These are phyloP conservation scores for Dactylellina sp. DNA, from an alignment of 2,329 filamentous ascomycete species.

Conservation along the genomic window DNA sequence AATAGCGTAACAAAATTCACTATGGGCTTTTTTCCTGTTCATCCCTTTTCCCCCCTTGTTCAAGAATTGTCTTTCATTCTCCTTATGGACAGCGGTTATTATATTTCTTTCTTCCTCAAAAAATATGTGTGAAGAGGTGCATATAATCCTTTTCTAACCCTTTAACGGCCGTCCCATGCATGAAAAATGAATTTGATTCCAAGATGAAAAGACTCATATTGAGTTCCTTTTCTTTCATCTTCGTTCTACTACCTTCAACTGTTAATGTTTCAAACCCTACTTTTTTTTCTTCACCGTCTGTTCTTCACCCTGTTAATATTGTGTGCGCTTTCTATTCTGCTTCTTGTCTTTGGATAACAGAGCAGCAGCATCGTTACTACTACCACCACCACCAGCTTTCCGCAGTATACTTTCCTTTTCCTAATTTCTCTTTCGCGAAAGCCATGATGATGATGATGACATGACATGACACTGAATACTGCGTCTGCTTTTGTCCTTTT, in stretches of 20 bases:
- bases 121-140: constrained; percentile 51
- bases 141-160: constrained; percentile 34
- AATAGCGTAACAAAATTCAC: constrained; percentile 52
- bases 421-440: constrained; percentile 6
- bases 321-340: constrained; percentile 14
- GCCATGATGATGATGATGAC: constrained; percentile 22
- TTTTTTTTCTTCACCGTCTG: constrained; percentile 5
- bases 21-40: constrained; percentile 26
- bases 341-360: constrained; percentile 34
- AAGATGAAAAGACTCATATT: constrained; percentile 7
- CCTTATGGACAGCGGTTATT: constrained; percentile 37
- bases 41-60: constrained; percentile 19
- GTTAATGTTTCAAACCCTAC: constrained; percentile 6
- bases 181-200: constrained; percentile 47
- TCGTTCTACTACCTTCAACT: constrained; percentile 4
- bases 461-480: constrained; percentile 25
- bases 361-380: constrained; percentile 33
- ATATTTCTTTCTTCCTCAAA: constrained; percentile 27
- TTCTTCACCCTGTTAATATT: constrained; percentile 51
- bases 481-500: constrained; percentile 14
- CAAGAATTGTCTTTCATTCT: constrained; percentile 42
- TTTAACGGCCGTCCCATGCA: constrained; percentile 48
- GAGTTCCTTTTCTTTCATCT: constrained; percentile 27
- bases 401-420: constrained; percentile 14
- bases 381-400: not conserved